Conservation (phyloP, 768 basidiomycete species). For the Phanerodontia chrysosporium region DNA sequence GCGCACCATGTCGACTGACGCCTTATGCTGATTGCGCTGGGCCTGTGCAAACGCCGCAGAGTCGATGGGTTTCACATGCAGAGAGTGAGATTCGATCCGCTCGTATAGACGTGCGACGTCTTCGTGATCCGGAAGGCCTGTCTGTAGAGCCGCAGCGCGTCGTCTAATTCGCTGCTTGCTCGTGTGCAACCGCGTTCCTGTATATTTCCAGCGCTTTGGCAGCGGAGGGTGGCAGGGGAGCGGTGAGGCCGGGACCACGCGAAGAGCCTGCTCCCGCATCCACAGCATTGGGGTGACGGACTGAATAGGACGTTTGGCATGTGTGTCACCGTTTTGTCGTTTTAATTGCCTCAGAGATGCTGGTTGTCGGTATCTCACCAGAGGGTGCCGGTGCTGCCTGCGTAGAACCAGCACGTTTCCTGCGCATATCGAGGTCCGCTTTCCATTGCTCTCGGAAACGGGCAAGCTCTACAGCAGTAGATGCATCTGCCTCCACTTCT, state of each 20-base stretch:
- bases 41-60: neutral
- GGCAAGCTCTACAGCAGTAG: slow-evolving; percentile 49
- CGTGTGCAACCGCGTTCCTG: slow-evolving; percentile 61
- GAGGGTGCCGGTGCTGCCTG: neutral
- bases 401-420: neutral
- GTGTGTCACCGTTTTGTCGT: neutral
- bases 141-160: slow-evolving; percentile 73
- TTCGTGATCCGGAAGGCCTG: slow-evolving; percentile 75
- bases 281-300: neutral
- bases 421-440: slow-evolving; percentile 34
- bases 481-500: slow-evolving; percentile 30
- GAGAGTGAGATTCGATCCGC: slow-evolving; percentile 41
- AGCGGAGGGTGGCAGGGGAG: slow-evolving; percentile 31
- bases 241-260: slow-evolving; percentile 2
- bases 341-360: neutral
- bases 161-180: slow-evolving; percentile 73
- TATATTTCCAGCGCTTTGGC: slow-evolving; percentile 61
- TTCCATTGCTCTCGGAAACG: slow-evolving; percentile 74
- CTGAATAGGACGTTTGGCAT: neutral
- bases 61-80: neutral
- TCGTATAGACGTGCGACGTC: slow-evolving; percentile 73
- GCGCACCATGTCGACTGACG: slow-evolving; percentile 5
- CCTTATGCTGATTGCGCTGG: neutral
- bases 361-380: neutral
- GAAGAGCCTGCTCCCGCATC: neutral